A percentile compares a stretch with the other conserved stretches of the same genome.
Evolutionary conservation across 306 rosid genomes (phyloP).

Genomic region (Begonia masoniana): DNA sequence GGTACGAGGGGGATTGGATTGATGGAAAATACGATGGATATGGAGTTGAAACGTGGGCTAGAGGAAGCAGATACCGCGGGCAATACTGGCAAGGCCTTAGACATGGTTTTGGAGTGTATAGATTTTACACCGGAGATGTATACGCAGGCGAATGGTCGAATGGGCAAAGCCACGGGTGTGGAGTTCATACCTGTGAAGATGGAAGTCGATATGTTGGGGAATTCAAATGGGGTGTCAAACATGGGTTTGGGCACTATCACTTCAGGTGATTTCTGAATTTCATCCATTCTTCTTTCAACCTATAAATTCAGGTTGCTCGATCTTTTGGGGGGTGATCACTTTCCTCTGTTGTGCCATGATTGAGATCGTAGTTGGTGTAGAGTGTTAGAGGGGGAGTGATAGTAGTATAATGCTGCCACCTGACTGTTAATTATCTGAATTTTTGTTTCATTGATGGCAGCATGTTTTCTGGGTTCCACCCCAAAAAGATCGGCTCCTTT

Average conservation of each 20-base stretch:
- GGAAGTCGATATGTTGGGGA: conserved; percentile 92
- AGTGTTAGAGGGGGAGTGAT: too few species aligned
- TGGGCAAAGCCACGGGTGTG: conserved; percentile 94
- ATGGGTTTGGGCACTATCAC: conserved; percentile 96
- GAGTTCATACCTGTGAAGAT: conserved; percentile 97
- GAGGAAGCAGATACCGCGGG: conserved; percentile 87
- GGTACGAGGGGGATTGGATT: conserved; percentile 94
- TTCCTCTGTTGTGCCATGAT: too few species aligned
- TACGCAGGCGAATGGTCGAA: conserved; percentile 92
- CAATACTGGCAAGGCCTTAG: conserved; percentile 76
- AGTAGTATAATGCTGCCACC: too few species aligned
- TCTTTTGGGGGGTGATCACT: too few species aligned
- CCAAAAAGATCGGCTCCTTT: too few species aligned
- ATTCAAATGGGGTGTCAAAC: conserved; percentile 97
- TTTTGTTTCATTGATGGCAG: too few species aligned
- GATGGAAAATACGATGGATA: conserved; percentile 91
- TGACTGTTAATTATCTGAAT: too few species aligned
- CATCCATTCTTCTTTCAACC: too few species aligned
- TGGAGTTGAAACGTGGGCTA: conserved; percentile 95
- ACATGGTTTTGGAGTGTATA: conserved; percentile 81
- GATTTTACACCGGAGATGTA: conserved; percentile 90
- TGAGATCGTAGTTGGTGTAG: too few species aligned
- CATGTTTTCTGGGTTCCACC: too few species aligned
- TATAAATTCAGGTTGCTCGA: too few species aligned
- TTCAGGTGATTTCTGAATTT: conserved; percentile 47